Evolutionary conservation across 371 early-diverging fungal genomes (phyloP).

Genomic region (Funneliformis caledonium): DNA sequence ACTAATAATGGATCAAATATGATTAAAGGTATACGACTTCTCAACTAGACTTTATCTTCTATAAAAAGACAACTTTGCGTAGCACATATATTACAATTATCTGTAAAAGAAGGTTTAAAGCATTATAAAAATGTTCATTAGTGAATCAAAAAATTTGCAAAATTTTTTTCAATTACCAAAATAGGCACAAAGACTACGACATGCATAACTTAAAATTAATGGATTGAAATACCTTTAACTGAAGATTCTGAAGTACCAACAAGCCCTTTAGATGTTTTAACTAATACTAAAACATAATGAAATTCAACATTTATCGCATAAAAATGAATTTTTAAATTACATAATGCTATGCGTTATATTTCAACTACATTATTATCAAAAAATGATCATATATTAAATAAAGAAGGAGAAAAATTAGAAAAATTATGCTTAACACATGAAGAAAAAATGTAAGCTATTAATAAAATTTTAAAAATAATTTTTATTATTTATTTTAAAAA

Average conservation of each 20-base stretch:
- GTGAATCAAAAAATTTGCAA: neutral
- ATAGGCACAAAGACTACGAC: too few species aligned
- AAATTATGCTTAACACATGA: too few species aligned
- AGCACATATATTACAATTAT: neutral
- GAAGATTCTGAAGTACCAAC: too few species aligned
- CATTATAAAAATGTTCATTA: neutral
- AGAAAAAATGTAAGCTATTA: neutral
- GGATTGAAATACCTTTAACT: too few species aligned
- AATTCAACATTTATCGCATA: neutral
- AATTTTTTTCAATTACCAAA: neutral
- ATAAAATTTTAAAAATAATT: neutral
- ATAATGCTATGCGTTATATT: neutral
- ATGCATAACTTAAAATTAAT: too few species aligned
- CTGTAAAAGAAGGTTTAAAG: neutral
- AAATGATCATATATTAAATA: too few species aligned
- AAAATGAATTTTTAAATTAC: neutral
- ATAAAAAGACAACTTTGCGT: neutral
- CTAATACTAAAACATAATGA: neutral
- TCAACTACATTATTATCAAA: neutral
- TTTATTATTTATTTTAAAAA: neutral
- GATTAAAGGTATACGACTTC: too few species aligned
- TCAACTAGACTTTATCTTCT: too few species aligned
- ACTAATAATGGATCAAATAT: too few species aligned
- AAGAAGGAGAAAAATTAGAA: too few species aligned
- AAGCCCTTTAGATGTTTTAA: too few species aligned